Evolutionary conservation across 495 filamentous ascomycete genomes (phyloP), one percentile per base, ranked within the genome.

Genomic region (Opeltia flavorubescens): DNA sequence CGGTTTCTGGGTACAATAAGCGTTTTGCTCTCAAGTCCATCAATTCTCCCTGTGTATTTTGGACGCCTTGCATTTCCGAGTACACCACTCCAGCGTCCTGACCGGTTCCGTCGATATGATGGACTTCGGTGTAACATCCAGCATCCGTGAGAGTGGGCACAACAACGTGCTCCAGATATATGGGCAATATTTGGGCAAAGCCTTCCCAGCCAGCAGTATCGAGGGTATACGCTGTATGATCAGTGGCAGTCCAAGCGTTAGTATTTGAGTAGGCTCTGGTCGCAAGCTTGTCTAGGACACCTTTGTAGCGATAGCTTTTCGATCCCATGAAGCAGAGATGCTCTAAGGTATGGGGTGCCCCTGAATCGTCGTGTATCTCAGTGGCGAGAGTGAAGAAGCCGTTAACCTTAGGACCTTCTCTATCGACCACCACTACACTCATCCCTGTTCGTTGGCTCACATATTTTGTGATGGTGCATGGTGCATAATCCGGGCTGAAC

Each of bases 301-400:
- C 91, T 60, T 95, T 95, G 64, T 95, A 98, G 29, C 71, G 76
- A 66, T 93, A 96, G 62, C 74, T 88, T 60, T 85, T 88, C 23
- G 91, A 96, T 8, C 91, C 91, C 91, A 96, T 96, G 61, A 99
- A 99, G 54, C 86, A 77, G 9, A 99, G 68, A 68, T 99, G 91
- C 68, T 99, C 91, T 24, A 99, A 69, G 1, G 91, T 99, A 60
- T 96, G 91, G 2, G 91, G 91, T 5, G 91, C 81, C 15, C 91
- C 91, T 5, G 89, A 95, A 59, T 96, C 87, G 63, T 96, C 91
- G 51, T 91, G 82, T 54, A 99, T 95, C 62, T 99, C 91, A 7
- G 93, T 99, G 24, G 93, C 91, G 38, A 99, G 74, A 35, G 89
- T 77, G 63, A 99, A 96, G 61, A 88, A 94, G 11, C 91, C 93